Conservation (phyloP, 306 rosid genomes). For the Prunus mira region DNA sequence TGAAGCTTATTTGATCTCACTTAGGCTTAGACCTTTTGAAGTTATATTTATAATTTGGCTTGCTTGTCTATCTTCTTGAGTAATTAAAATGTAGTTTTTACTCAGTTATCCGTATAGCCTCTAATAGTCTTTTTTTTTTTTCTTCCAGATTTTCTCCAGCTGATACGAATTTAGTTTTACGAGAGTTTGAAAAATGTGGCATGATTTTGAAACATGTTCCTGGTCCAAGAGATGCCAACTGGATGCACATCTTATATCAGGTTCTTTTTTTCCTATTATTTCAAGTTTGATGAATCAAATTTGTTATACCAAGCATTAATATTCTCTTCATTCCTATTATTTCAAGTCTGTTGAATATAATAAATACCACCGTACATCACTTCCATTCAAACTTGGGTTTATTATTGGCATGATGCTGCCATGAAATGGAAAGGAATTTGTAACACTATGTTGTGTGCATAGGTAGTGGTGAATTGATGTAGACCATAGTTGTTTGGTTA, state of each 20-base stretch:
- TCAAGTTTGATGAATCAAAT: slow-evolving; percentile 1
- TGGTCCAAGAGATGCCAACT: slow-evolving; percentile 90
- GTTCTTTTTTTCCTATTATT: slow-evolving; percentile 33
- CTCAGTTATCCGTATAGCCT: slow-evolving; percentile 2
- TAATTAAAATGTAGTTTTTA: background rate
- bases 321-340: background rate
- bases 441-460: background rate
- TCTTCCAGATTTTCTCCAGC: slow-evolving; percentile 78
- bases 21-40: background rate
- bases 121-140: background rate
- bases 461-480: background rate
- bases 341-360: background rate
- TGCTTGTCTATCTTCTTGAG: background rate
- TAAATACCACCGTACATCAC: background rate
- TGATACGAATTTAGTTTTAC: slow-evolving; percentile 76
- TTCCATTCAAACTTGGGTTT: background rate
- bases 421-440: background rate
- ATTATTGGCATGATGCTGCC: background rate
- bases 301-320: background rate
- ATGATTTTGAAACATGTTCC: slow-evolving; percentile 88
- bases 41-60: background rate
- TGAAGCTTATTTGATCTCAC: background rate
- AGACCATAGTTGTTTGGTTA: background rate
- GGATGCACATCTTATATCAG: slow-evolving; percentile 95
- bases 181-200: slow-evolving; percentile 98